Base-by-base conservation (phyloP, 2,329 filamentous ascomycete species). In the Anthostomella pinea region DNA sequence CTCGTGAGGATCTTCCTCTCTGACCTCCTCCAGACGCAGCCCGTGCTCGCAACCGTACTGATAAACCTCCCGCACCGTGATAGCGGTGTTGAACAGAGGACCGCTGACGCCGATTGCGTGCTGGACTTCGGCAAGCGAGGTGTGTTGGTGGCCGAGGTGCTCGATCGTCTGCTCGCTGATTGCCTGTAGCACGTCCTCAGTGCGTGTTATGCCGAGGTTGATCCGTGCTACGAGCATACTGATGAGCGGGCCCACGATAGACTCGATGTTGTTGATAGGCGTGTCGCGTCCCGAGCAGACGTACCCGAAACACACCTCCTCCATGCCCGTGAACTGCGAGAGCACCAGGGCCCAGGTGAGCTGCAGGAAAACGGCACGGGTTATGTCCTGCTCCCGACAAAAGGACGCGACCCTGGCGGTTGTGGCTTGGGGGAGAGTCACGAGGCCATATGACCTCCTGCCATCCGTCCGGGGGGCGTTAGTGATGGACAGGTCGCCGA, bases 221-320 rank as follows among this genome's bases (percentile, higher is more conserved):
- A 28, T 35, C 33, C 32, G 32, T 21, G 28, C 32, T 18, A 25
- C 21, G 24, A 34, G 33, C 33, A 35, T 18, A 35, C 30, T 35
- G 22, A 19, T 35, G 17, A 35, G 22, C 13, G 33, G 33, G 11
- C 25, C 33, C 16, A 35, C 25, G 19, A 35, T 17, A 29, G 28
- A 24, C 20, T 35, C 33, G n/a, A 19, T 19, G 27, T 26, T 26
- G 33, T 35, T 26, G 30, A 35, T n/a, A n/a, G n/a, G n/a, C n/a
- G n/a, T 24, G 19, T 35, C 33, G 15, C 33, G 25, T 11, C 33
- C 33, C 17, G 33, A 35, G 20, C 25, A 26, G 16, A 35, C 17
- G 24, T 35, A 35, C 18, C 35, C 35, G 19, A 38, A 38, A 25
- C 26, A 30, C 24, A 33, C 30, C 9, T 38, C 23, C 16, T 24